Conservation (phyloP, 257 asterid species). For the Leptodermis oblonga region DNA sequence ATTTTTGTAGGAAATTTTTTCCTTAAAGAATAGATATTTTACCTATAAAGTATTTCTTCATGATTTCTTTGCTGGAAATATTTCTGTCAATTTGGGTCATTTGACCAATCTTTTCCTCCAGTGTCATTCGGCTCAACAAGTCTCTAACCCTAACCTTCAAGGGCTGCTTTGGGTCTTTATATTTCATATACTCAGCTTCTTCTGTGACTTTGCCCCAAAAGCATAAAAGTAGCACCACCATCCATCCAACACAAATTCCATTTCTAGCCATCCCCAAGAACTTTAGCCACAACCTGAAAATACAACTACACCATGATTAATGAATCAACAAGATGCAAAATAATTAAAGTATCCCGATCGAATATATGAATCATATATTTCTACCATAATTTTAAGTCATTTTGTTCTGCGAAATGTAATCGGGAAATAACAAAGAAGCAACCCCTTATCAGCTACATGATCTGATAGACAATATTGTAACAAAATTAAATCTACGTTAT, state of each 20-base stretch:
- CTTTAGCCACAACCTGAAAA: neutral
- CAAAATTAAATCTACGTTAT: too few relatives aligned
- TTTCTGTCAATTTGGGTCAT: conserved; percentile 56
- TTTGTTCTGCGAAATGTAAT: too few relatives aligned
- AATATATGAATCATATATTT: too few relatives aligned
- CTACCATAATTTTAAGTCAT: too few relatives aligned
- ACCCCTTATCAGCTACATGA: too few relatives aligned
- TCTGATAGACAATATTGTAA: too few relatives aligned
- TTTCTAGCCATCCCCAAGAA: neutral
- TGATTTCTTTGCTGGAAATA: conserved; percentile 26
- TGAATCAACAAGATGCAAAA: neutral
- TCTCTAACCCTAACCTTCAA: conserved; percentile 38
- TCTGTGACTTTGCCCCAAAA: conserved; percentile 17
- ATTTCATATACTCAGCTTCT: conserved; percentile 36
- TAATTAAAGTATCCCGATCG: too few relatives aligned
- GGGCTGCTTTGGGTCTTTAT: conserved; percentile 51
- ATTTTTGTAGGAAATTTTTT: too few relatives aligned
- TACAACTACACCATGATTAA: neutral
- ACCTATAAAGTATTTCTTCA: conserved; percentile 52
- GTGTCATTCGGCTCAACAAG: conserved; percentile 48
- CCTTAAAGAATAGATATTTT: neutral
- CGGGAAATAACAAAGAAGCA: too few relatives aligned
- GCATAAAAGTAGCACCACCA: conserved; percentile 8
- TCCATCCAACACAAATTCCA: neutral
- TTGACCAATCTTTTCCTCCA: conserved; percentile 60